phyloP scores from a whole-genome alignment of 805 yeast species.

The Komagataella mondaviorum region DNA sequence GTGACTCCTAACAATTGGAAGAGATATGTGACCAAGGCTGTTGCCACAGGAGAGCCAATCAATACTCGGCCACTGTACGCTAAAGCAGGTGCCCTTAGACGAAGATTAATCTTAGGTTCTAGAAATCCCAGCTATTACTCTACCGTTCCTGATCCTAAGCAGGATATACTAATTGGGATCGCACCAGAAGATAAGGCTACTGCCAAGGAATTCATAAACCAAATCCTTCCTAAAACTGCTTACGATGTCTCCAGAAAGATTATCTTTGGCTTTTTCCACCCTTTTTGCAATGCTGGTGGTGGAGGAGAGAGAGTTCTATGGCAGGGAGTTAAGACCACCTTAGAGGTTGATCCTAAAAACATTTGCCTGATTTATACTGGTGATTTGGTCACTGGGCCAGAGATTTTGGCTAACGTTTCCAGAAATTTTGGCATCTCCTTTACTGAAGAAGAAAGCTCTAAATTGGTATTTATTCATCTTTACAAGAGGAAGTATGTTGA shows the following conservation, averaged over 20 bases:
- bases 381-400: slow-evolving; percentile 21
- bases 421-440: slow-evolving; percentile 37
- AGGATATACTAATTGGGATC: slow-evolving; percentile 9
- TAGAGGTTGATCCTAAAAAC: slow-evolving; percentile 31
- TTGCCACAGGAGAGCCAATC: background rate
- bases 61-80: background rate
- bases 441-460: slow-evolving; percentile 25
- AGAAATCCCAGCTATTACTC: slow-evolving; percentile 17
- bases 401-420: slow-evolving; percentile 36
- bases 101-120: slow-evolving; percentile 18
- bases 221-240: slow-evolving; percentile 17
- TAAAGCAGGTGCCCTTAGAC: slow-evolving; percentile 11
- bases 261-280: slow-evolving; percentile 85
- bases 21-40: background rate
- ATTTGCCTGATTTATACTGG: slow-evolving; percentile 50
- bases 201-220: background rate
- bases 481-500: slow-evolving; percentile 14
- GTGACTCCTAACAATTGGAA: slow-evolving; percentile 1
- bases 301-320: slow-evolving; percentile 97
- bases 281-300: slow-evolving; percentile 92
- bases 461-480: slow-evolving; percentile 54
- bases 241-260: slow-evolving; percentile 24
- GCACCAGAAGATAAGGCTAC: slow-evolving; percentile 8
- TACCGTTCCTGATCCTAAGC: slow-evolving; percentile 10
- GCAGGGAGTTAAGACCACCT: slow-evolving; percentile 76